A percentile compares a stretch with the other conserved stretches of the same genome.
Conservation (phyloP, 257 asterid species). For the Lithospermum erythrorhizon region DNA sequence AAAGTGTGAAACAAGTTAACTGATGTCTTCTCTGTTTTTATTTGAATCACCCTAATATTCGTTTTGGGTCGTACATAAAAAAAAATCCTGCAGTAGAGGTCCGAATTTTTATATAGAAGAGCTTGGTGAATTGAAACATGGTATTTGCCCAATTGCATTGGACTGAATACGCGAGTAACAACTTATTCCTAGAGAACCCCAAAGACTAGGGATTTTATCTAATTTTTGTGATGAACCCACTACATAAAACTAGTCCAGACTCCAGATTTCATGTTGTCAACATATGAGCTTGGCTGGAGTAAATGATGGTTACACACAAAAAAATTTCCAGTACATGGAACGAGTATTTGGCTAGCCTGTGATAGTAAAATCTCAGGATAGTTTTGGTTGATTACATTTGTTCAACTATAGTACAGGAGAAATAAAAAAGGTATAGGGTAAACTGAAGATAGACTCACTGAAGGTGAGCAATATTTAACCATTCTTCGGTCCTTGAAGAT, state of each 20-base stretch:
- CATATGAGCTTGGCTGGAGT: no score
- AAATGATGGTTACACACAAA: no score
- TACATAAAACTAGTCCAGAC: no score
- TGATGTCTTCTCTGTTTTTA: not conserved
- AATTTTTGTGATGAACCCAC: no score
- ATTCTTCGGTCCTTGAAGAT: constrained; percentile 31
- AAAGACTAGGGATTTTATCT: no score
- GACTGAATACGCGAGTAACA: not conserved
- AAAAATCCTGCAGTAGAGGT: not conserved
- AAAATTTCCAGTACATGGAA: not conserved
- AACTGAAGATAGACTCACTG: constrained; percentile 13
- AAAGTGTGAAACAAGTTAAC: not conserved
- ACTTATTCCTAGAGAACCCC: not conserved
- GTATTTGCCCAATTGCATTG: not conserved
- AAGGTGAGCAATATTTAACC: constrained; percentile 11
- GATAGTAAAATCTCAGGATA: not conserved
- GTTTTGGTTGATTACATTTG: not conserved
- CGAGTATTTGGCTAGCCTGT: not conserved
- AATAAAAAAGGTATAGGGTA: not conserved
- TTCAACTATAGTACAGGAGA: not conserved
- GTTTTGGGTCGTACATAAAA: not conserved
- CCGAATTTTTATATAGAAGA: not conserved
- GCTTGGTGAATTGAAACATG: not conserved
- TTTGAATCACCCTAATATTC: not conserved
- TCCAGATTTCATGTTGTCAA: no score